Base-by-base conservation (phyloP, 140 eudicot species). In the Cichorium intybus region DNA sequence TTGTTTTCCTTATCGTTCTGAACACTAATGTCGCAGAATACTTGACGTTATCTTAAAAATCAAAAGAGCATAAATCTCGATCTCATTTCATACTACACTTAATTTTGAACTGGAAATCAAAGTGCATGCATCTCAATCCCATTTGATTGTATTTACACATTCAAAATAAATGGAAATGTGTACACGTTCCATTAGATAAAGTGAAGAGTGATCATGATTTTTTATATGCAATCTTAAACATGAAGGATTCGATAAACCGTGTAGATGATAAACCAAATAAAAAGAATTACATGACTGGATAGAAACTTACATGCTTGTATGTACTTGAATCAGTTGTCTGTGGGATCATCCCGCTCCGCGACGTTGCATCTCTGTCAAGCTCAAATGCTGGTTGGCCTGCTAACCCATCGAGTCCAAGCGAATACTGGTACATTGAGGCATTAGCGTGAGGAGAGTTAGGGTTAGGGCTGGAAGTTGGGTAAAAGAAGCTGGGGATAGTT, bases 401-500 rank as follows among this genome's bases (percentile, higher is more conserved):
- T 9, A 49, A 46, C 11, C 48, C 57, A 27, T 24, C 28, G 8
- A 33, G 22, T 35, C 22, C 29, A 11, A 4, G 55, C 18, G 50
- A 60, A 47, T 6, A 5, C 21, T 59, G 28, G 29, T 10, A 10
- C 9, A 35, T 45, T 70, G 75, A 29, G 27, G 51, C 33, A 53
- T 52, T 41, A 14, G 53, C 16, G 26, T 9, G 54, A 67, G 46
- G 10, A 28, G 60, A 47, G 43, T 28, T 14, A 63, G 27, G 11
- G 61, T 24, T 55, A 31, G 72, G 75, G 37, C 31, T 46, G 47
- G 60, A 39, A 15, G 24, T 28, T 4, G 58, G 18, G 6, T 12
- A 56, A 4, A 59, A 21, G 31, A 59, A 46, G 37, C 62, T 71
- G 70, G 76, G 66, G 54, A 60, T 28, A 23, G 47, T 6, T 48